Evolutionary conservation across 1,284 basidiomycete species (phyloP).

Genomic region (Malassezia arunalokei): DNA sequence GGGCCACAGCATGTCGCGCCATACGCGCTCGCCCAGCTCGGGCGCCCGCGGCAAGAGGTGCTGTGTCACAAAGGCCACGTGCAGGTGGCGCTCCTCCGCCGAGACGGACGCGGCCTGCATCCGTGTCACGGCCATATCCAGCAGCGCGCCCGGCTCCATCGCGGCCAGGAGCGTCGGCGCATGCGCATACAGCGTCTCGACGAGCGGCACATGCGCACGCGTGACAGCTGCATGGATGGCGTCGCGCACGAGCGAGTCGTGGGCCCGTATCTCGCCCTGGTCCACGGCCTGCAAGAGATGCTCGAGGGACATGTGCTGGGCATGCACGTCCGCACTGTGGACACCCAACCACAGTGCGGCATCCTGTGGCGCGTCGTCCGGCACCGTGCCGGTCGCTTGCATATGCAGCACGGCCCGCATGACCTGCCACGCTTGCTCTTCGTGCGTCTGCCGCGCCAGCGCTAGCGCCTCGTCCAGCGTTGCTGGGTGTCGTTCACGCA

Average conservation of each 20-base stretch:
- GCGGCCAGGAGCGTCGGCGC: constrained; percentile 18
- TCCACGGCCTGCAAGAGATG: constrained; percentile 23
- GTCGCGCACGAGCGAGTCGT: constrained; percentile 29
- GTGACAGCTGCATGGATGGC: constrained; percentile 26
- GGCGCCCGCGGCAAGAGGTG: constrained; percentile 12
- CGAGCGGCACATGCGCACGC: constrained; percentile 22
- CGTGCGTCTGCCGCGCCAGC: constrained; percentile 13
- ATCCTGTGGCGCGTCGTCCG: constrained; percentile 12
- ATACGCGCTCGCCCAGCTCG: constrained; percentile 13
- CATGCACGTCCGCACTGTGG: constrained; percentile 26
- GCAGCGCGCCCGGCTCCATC: constrained; percentile 15
- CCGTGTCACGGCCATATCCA: constrained; percentile 14
- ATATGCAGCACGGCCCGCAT: constrained; percentile 24
- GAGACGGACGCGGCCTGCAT: not conserved
- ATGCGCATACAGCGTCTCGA: constrained; percentile 23
- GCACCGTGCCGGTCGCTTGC: constrained; percentile 20
- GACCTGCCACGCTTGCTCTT: constrained; percentile 21
- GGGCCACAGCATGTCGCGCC: constrained; percentile 19
- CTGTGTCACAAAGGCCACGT: constrained; percentile 15
- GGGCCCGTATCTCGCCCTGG: constrained; percentile 11
- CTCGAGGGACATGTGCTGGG: constrained; percentile 23
- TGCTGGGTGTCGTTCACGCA: constrained; percentile 22
- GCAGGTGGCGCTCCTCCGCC: constrained; percentile 16
- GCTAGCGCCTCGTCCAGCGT: constrained; percentile 26
- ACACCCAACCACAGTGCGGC: constrained; percentile 35